Base-by-base conservation (phyloP, 345 rosid species). In the Eucalyptus shirleyi region DNA sequence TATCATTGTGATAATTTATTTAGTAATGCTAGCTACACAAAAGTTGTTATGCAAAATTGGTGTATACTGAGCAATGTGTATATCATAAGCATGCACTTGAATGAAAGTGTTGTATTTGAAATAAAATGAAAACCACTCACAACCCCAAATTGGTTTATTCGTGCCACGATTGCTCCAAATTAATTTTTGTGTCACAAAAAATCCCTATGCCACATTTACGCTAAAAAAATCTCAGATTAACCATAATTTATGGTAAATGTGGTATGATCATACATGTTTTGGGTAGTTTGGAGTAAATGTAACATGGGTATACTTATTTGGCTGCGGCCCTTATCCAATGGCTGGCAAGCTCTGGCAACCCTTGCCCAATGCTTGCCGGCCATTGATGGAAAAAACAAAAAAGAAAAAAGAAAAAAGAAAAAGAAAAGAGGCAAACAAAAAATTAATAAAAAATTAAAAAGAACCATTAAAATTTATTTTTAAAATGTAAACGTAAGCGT, bases 311-410 rank as follows among this genome's bases (percentile, higher is more conserved):
- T 56, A 56, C 13, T 56, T 23, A 24, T 24, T 56, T 56, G 28
- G 30, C 13, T 0, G 1, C 0, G 6, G 9, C 28, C 28, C 62
- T 56, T 0, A 23, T 24, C 30, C 30, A 56, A 1, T 23, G 62
- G 62, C 6, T 56, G 1, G 62, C 62, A 4, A 56, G 62, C 62
- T 56, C 1, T 19, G 4, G 3, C 62, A 23, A 23, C 62, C 62
- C 62, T 56, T 9, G 12, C 62, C 62, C 13, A 56, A 2, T 56
- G 30, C 6, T 56, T 0, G 12, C 6, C 0, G 13, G 62, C 28
- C 62, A 56, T 21, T 24, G 62, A 24, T 56, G 6, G 12, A 9
- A 56, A 24, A 55, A 21, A 1, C 2, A 19, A 53, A 8, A 23
- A 55, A 3, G 0, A 8, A 1, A 55, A 8, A 23, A 56, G 12